Evolutionary conservation across 2,329 filamentous ascomycete genomes (phyloP), one percentile per base, ranked within the genome.

Genomic region (Xylaria sp.): DNA sequence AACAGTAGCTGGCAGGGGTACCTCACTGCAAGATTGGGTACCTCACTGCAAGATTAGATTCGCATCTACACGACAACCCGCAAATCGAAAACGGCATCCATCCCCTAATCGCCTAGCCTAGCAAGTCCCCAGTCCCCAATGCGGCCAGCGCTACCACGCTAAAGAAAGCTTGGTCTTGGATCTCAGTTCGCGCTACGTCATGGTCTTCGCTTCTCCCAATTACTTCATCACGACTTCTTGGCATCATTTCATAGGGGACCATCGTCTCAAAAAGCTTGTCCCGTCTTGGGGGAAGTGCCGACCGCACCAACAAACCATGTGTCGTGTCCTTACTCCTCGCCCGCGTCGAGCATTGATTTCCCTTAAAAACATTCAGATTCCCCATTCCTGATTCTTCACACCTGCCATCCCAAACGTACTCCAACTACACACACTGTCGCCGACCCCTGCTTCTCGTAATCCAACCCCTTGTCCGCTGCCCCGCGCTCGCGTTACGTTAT

Each of bases 401-500:
- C 37, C 39, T 59, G 23, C 18, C 59, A 51, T 52, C n/a, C 18
- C 68, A 60, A 44, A 55, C 57, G 46, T 41, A 58, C 18, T 18
- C 41, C 41, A 28, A 58, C 39, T n/a, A 61, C 58, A 4, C 9
- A 20, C n/a, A 32, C 18, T n/a, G 5, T 48, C 46, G 52, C 44
- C 63, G 18, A 66, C 28, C 69, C 66, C 55, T 69, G 66, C 62
- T 51, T 54, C 20, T 54, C 50, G 48, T 50, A 34, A 48, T 18
- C 13, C 34, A 20, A 63, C n/a, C 34, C 66, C 51, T 59, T 48
- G 66, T 50, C 28, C 23, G 46, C 41, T 46, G 25, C 63, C 55
- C 54, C 50, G 52, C 65, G 48, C 65, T 59, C 61, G 41, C 34
- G 51, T 59, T 73, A 79, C 70, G 28, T 87, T 87, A 50, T 44